Evolutionary conservation across 1,284 basidiomycete species (phyloP).

Genomic region (Trichosporon inkin): DNA sequence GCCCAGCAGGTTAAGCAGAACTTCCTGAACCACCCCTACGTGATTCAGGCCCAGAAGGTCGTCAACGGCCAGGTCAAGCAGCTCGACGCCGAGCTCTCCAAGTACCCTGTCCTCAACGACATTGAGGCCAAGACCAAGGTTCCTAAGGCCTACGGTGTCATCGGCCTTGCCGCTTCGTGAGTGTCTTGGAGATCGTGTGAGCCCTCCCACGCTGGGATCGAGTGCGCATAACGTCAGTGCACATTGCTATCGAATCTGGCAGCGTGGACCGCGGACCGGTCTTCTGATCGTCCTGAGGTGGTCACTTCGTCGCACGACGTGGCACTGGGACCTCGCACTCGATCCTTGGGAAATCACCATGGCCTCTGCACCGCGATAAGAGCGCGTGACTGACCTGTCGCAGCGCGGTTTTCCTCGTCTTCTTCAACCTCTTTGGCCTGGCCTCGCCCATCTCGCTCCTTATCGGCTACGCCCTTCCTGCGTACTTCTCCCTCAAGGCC

Average conservation of each 20-base stretch:
- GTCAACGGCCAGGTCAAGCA: slow-evolving; percentile 69
- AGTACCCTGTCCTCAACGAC: slow-evolving; percentile 78
- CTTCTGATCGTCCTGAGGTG: slow-evolving; percentile 11
- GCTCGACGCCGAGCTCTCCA: slow-evolving; percentile 95
- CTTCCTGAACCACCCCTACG: slow-evolving; percentile 68
- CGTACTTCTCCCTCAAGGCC: slow-evolving; percentile 51
- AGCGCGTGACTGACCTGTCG: background rate
- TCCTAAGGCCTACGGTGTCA: slow-evolving; percentile 85
- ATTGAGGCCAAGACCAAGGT: slow-evolving; percentile 86
- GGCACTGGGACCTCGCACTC: background rate
- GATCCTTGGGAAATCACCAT: background rate
- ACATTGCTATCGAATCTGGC: background rate
- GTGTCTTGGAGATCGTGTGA: slow-evolving; percentile 15
- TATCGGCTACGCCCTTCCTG: slow-evolving; percentile 53
- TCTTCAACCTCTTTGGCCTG: slow-evolving; percentile 53
- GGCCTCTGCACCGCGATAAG: background rate
- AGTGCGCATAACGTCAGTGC: background rate
- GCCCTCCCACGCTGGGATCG: background rate
- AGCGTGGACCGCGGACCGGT: slow-evolving; percentile 3
- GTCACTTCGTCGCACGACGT: background rate
- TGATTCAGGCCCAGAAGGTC: slow-evolving; percentile 72
- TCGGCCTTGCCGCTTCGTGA: slow-evolving; percentile 64
- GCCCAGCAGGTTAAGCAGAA: slow-evolving; percentile 55
- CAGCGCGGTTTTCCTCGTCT: slow-evolving; percentile 49
- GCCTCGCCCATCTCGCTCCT: slow-evolving; percentile 50